A percentile compares a stretch with the other conserved stretches of the same genome.
Evolutionary conservation across 768 basidiomycete species (phyloP).

Genomic region (Tulasnella sp.): DNA sequence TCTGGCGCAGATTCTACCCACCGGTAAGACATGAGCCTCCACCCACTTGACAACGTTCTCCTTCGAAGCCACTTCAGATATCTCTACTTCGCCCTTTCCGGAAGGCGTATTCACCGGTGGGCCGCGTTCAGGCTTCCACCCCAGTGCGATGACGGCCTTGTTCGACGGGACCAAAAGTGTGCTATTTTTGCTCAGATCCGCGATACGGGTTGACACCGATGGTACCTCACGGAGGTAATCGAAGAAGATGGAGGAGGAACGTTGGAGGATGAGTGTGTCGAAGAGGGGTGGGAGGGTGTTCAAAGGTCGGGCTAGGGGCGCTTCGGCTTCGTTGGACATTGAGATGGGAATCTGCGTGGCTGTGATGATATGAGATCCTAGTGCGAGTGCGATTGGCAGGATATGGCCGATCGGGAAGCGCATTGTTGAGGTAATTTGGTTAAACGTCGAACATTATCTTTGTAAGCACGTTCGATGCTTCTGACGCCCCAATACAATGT

Average conservation of each 20-base stretch:
- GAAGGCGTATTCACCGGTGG: constrained; percentile 15
- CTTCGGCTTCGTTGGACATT: too few relatives aligned
- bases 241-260: constrained; percentile 70
- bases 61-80: constrained; percentile 49
- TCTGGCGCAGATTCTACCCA: constrained; percentile 34
- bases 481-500: too few relatives aligned
- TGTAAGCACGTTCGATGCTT: too few relatives aligned
- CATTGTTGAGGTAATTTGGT: too few relatives aligned
- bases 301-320: background rate
- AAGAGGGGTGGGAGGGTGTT: constrained; percentile 45
- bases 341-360: too few relatives aligned
- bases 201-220: background rate
- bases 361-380: too few relatives aligned
- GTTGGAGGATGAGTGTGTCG: constrained; percentile 69
- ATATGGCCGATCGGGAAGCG: too few relatives aligned
- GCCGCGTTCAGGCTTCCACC: constrained; percentile 55
- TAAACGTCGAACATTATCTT: too few relatives aligned
- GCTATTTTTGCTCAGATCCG: constrained; percentile 22
- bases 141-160: constrained; percentile 72
- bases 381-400: too few relatives aligned
- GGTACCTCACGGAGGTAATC: constrained; percentile 17
- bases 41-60: constrained; percentile 72
- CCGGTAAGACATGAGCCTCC: constrained; percentile 73
- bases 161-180: constrained; percentile 80
- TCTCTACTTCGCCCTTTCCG: constrained; percentile 24